Base-by-base conservation (phyloP, 352 stramenopile genomes). In the Globisporangium paddicum region DNA sequence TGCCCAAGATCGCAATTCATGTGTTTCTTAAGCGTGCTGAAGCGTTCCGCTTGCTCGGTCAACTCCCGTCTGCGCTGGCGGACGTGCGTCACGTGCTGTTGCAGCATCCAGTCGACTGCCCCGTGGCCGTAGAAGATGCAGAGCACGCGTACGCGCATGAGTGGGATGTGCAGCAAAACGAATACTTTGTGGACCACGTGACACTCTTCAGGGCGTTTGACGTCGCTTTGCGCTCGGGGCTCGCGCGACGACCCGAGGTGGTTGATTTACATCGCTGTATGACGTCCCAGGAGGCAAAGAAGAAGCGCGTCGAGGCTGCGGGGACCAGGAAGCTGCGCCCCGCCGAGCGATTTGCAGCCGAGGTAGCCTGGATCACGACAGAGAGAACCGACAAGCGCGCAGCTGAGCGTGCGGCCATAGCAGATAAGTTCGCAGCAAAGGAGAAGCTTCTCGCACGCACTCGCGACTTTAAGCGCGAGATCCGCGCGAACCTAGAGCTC, bases 401-500 rank as follows among this genome's bases (percentile, higher is more conserved):
- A 2, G 37, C 42, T 16, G 55, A 28, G n/a, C 59, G 59, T 16
- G 28, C 50, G 0, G 64, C 26, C 2, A 11, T 73, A 68, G 48
- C 49, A 73, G 42, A 57, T 48, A 26, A 62, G 58, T 11, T 70
- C 57, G 25, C 34, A 30, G 13, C 34, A 60, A 72, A 66, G 34
- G 34, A 47, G 21, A 16, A 42, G 21, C 56, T 75, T 19, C 49
- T 89, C 28, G 46, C 55, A 18, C 66, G 54, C 13, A 73, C 77
- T 0, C 73, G 77, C 8, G 70, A 81, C 41, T 87, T 87, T 35
- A 81, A 78, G 54, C 74, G 75, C 40, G 82, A 88, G 56, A 72
- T 90, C 38, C 74, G 73, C 8, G 75, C 75, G n/a, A 79, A 69
- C 18, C 48, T 89, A 42, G 57, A 66, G 46, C 82, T 92, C 70